Base-by-base conservation (phyloP, 2,329 filamentous ascomycete genomes). In the Plenodomus lindquistii region DNA sequence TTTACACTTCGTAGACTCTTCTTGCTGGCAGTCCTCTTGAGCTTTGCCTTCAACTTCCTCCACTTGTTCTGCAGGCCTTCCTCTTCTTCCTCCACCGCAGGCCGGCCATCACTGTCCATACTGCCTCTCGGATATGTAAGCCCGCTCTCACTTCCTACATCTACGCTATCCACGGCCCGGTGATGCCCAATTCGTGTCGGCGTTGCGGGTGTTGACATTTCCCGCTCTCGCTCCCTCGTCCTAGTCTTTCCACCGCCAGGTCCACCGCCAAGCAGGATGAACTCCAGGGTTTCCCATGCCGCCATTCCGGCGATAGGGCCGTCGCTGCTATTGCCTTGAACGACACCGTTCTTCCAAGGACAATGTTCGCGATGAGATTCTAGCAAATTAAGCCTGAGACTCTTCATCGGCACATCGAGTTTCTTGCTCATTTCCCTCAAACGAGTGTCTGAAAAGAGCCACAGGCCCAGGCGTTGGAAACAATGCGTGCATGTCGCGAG, bases 381-480 rank as follows among this genome's bases (percentile, higher is more conserved):
- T 5, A 73, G 46, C 6, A 73, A 58, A 24, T 74, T 69, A 35
- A 74, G 66, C 1, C 65, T 62, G 1, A 73, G 62, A 3, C 54
- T 54, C 24, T 60, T 59, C 7, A 70, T 52, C 2, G 67, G 58
- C 0, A 69, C 59, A 13, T 62, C 48, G 9, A 72, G 63, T 22
- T 68, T 72, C 40, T 57, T 47, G 52, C 61, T 65, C 63, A 69
- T 71, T 35, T 69, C 63, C 34, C 63, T 60, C n/a, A 70, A 46
- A 7, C 65, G 62, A 6, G 60, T 46, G 34, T 62, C 60, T 0
- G 59, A 57, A 70, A 96, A 97, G 78, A 99, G 87, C 94, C 94
- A 99, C 2, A 99, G 79, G 0, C 94, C 94, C 0, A 97, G 79
- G 1, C 92, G 85, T 50, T 94, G 85, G 65, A 96, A 88, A 69